Evolutionary conservation across 2,329 filamentous ascomycete species (phyloP).

Genomic region (Calonectria multiphialidica): DNA sequence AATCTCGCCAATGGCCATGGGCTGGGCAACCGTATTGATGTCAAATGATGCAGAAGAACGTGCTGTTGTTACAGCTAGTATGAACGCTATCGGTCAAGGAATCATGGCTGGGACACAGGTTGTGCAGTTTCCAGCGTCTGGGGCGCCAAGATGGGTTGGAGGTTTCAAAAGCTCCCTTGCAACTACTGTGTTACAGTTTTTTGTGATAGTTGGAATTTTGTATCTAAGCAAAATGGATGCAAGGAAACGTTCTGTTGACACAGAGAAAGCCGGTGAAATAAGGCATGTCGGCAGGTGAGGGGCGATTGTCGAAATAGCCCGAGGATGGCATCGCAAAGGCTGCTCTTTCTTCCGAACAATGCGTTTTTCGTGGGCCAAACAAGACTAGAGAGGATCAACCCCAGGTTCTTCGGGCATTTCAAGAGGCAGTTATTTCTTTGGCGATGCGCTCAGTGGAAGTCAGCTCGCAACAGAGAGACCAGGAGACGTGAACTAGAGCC

Average conservation of each 20-base stretch:
- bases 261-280: background rate
- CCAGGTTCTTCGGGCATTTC: too few species aligned
- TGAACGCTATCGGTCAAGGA: constrained; percentile 57
- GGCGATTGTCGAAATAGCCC: background rate
- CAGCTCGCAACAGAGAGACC: too few species aligned
- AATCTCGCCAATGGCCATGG: constrained; percentile 51
- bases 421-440: too few species aligned
- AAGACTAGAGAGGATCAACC: too few species aligned
- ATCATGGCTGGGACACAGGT: constrained; percentile 55
- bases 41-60: constrained; percentile 54
- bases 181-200: constrained; percentile 49
- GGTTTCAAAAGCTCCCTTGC: constrained; percentile 47
- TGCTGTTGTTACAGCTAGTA: constrained; percentile 55
- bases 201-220: constrained; percentile 40
- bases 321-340: too few species aligned
- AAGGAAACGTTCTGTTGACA: constrained; percentile 24
- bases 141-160: constrained; percentile 49
- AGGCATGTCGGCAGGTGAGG: background rate
- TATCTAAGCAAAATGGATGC: constrained; percentile 37
- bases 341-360: too few species aligned
- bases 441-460: too few species aligned
- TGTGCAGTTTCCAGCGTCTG: constrained; percentile 51
- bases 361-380: too few species aligned
- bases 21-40: constrained; percentile 54
- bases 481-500: too few species aligned